Base-by-base conservation (phyloP, 495 filamentous ascomycete species). In the Xylaria longipes region DNA sequence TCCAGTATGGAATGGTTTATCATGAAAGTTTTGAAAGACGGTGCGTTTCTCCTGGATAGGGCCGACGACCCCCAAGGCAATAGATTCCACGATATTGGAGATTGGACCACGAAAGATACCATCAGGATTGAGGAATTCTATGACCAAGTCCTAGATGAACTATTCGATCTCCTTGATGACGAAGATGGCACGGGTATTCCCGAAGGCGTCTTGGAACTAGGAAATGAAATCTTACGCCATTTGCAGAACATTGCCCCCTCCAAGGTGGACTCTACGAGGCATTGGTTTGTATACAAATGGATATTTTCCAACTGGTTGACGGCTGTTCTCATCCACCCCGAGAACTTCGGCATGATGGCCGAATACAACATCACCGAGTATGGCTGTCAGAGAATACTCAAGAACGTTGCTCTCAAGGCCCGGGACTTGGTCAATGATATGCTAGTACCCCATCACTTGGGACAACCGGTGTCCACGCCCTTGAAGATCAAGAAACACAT, bases 281-380 rank as follows among this genome's bases (percentile, higher is more conserved):
- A 88, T 74, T 95, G 94, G 83, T 86, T 98, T 69, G 90, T 97
- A 72, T 89, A 91, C 62, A 94, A 94, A 77, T 99, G 95, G 91
- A 91, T 97, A 73, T 97, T 98, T 77, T 91, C 93, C 39, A 91
- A 90, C 54, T 97, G 93, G 82, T 84, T 99, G 41, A 87, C 92
- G 50, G 91, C 92, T 73, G 92, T 93, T 58, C 87, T 99, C 73
- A 92, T 93, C 60, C 92, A 95, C 76, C 96, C 96, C 3, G 96
- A 99, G 89, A 90, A 89, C 35, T 91, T 94, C 70, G 94, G 93
- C 61, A 91, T 98, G 80, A 90, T 98, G 86, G 87, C 92, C 71
- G 94, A 96, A 72, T 93, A 97, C 76, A 92, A 97, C 80, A 94
- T 99, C 74, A 92, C 90, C 35, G 93, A 97, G 76, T 93, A 94